phyloP scores from a whole-genome alignment of 192 early-diverging fungal genomes.

The Dimargaris cristalligena region DNA sequence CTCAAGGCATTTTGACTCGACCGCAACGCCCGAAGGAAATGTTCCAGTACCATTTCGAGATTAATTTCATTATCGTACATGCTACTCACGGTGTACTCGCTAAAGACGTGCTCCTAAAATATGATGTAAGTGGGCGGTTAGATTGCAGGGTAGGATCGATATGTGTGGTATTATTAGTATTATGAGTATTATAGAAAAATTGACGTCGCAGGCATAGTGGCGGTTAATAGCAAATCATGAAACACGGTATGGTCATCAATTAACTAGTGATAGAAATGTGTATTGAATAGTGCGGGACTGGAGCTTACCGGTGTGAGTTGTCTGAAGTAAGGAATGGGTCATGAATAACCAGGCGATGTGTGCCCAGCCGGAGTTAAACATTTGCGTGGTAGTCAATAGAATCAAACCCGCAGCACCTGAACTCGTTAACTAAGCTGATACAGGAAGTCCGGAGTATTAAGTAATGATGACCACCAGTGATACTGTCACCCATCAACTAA shows the following conservation, averaged over 20 bases:
- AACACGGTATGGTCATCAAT: background rate
- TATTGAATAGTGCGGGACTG: background rate
- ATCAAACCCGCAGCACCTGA: background rate
- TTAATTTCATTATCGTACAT: slow-evolving; percentile 50
- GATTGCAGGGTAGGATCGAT: background rate
- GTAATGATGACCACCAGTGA: background rate
- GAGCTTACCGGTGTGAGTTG: too few species aligned
- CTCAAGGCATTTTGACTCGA: slow-evolving; percentile 34
- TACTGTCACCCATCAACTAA: background rate
- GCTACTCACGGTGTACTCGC: slow-evolving; percentile 50
- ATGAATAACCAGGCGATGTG: too few species aligned
- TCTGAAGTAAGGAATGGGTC: too few species aligned
- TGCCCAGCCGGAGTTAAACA: background rate
- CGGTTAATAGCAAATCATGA: background rate
- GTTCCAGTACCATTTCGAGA: slow-evolving; percentile 46
- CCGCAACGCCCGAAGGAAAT: slow-evolving; percentile 42
- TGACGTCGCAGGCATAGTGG: background rate
- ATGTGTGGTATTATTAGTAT: background rate
- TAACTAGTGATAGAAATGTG: background rate
- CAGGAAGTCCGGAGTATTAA: background rate
- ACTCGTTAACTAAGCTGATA: background rate
- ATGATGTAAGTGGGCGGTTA: background rate
- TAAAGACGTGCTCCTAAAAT: slow-evolving; percentile 37
- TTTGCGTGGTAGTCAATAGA: background rate
- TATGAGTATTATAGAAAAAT: background rate